These are phyloP conservation scores for Ochromonas danica DNA, from an alignment of 108 stramenopile genomes.

Conservation along the genomic window DNA sequence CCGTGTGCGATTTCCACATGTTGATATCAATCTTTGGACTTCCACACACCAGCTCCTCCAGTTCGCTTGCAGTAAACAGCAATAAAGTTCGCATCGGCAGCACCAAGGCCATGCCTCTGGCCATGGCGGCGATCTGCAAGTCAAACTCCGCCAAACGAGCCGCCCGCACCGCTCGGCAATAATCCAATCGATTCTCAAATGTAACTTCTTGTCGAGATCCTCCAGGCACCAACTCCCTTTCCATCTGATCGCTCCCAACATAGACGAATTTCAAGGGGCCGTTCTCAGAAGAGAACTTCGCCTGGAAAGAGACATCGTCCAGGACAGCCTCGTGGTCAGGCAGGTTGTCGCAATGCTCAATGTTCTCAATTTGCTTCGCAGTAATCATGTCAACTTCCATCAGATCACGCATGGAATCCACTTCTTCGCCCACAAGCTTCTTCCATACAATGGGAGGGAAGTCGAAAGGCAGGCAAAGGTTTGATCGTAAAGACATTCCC, in stretches of 20 bases:
- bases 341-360: slow-evolving; percentile 25
- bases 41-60: slow-evolving; percentile 62
- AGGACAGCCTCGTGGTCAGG: neutral
- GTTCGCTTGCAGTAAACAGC: slow-evolving; percentile 56
- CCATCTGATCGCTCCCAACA: slow-evolving; percentile 42
- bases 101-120: slow-evolving; percentile 49
- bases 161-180: slow-evolving; percentile 42
- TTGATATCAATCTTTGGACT: slow-evolving; percentile 55
- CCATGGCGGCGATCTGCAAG: slow-evolving; percentile 44
- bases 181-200: slow-evolving; percentile 48
- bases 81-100: slow-evolving; percentile 52
- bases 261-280: neutral
- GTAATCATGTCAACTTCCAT: slow-evolving; percentile 36
- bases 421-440: slow-evolving; percentile 43
- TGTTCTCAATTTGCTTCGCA: neutral
- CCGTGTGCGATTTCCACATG: slow-evolving; percentile 54
- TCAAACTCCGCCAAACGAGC: slow-evolving; percentile 56
- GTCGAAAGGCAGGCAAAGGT: slow-evolving; percentile 52
- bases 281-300: neutral
- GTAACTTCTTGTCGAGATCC: slow-evolving; percentile 50
- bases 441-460: slow-evolving; percentile 59
- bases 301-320: neutral
- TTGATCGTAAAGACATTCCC: slow-evolving; percentile 55
- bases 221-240: slow-evolving; percentile 56
- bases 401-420: slow-evolving; percentile 44